Conservation (phyloP, 805 yeast genomes). For the Zygosaccharomyces lentus region DNA sequence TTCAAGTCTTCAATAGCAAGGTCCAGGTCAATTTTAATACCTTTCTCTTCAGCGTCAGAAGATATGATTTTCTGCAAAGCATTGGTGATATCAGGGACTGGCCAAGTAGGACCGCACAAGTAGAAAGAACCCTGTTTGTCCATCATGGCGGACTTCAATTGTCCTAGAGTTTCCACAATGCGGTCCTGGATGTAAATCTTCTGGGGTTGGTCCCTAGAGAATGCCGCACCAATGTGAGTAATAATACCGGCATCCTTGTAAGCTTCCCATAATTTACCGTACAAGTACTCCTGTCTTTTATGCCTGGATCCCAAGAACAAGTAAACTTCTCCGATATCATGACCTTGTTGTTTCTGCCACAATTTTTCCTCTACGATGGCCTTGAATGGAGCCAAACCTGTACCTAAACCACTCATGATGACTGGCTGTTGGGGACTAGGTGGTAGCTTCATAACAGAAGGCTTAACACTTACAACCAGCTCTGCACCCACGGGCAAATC, state of each 20-base stretch:
- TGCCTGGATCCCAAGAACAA: slow-evolving; percentile 92
- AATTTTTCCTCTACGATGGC: slow-evolving; percentile 94
- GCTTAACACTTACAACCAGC: slow-evolving; percentile 89
- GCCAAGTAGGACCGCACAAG: slow-evolving; percentile 99
- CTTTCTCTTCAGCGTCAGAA: slow-evolving; percentile 64
- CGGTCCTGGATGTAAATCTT: slow-evolving; percentile 94
- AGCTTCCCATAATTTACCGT: slow-evolving; percentile 97
- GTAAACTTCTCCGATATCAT: slow-evolving; percentile 82
- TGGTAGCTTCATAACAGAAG: slow-evolving; percentile 95
- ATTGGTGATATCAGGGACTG: slow-evolving; percentile 92
- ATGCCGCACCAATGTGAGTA: slow-evolving; percentile 96
- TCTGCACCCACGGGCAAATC: slow-evolving; percentile 77
- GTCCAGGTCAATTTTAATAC: slow-evolving; percentile 64
- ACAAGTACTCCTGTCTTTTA: slow-evolving; percentile 88
- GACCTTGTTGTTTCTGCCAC: slow-evolving; percentile 87
- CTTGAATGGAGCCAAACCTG: slow-evolving; percentile 97
- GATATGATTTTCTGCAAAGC: slow-evolving; percentile 78
- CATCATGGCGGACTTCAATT: slow-evolving; percentile 74
- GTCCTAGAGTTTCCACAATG: slow-evolving; percentile 70
- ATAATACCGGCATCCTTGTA: slow-evolving; percentile 86
- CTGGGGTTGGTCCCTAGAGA: slow-evolving; percentile 94
- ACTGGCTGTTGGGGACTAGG: slow-evolving; percentile 82
- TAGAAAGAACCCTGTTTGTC: slow-evolving; percentile 83
- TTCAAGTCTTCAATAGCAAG: slow-evolving; percentile 88
- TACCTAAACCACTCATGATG: slow-evolving; percentile 95